Base-by-base conservation (phyloP, 2,329 filamentous ascomycete species). In the Penicillium capsulatum region DNA sequence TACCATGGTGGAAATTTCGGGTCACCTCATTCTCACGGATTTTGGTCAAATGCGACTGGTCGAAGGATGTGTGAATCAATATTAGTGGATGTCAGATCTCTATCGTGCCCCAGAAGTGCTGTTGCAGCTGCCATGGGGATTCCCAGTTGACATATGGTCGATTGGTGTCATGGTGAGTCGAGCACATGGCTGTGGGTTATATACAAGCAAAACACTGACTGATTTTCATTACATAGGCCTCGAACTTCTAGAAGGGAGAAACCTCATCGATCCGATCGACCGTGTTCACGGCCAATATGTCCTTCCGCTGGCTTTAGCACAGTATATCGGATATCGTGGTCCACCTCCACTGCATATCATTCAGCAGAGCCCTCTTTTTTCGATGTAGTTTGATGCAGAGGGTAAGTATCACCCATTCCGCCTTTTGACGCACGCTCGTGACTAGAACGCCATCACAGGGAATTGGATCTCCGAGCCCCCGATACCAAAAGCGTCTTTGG, bases 241-340 rank as follows among this genome's bases (percentile, higher is more conserved):
- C 3, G 57, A 61, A 36, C 48, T 59, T 7, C 15, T 59, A 9
- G 54, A 58, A 48, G 55, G 53, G 29, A 31, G 16, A 17, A 57
- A 53, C 20, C 40, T 61, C 7, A 55, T 61, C 40, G 40, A 55
- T 40, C 56, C 58, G 3, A 45, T 57, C n/a, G 53, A 57, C 47
- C 38, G 15, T 15, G 43, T 36, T 17, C 11, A 56, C 34, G 22
- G 44, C 7, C 51, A 59, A 38, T 61, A 60, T 39, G 53, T 52
- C 8, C 42, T 55, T 27, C 54, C 50, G 10, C 28, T 58, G 19
- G 57, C 54, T 31, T 34, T 59, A 30, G 48, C 50, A 1, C 53
- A 60, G 34, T 60, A 60, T 35, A 58, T 60, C 19, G 52, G 47
- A 6, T 57, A 53, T 44, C 53, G 55, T 30, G 53, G 54, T 6